phyloP scores from a whole-genome alignment of 2,329 filamentous ascomycete genomes.

The Colletotrichum theobromicola region DNA sequence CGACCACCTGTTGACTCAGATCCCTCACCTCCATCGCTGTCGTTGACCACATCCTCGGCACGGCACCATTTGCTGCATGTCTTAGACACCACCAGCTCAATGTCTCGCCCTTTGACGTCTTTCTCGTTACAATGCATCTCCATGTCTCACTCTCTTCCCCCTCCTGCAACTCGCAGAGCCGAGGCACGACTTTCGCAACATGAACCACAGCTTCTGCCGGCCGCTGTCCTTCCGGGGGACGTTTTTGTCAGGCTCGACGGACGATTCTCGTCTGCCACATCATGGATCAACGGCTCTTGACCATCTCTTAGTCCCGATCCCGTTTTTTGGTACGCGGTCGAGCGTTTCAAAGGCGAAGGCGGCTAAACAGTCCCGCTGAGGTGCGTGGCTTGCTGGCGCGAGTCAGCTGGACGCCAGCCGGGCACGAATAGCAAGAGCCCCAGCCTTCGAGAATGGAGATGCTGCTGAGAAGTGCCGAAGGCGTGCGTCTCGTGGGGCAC shows the following conservation, averaged over 20 bases:
- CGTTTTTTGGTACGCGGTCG: neutral
- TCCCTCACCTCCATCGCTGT: conserved; percentile 3
- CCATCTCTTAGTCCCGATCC: neutral
- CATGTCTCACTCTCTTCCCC: neutral
- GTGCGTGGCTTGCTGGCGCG: neutral
- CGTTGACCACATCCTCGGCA: conserved; percentile 2
- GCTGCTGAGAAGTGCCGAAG: conserved; percentile 1
- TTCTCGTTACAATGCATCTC: neutral
- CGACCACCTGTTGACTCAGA: conserved; percentile 17
- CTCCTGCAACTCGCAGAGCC: neutral
- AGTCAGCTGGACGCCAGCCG: neutral
- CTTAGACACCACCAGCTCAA: conserved; percentile 3
- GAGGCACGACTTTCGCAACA: neutral
- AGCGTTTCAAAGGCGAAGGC: conserved; percentile 7
- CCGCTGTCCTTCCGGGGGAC: neutral
- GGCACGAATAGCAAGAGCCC: neutral
- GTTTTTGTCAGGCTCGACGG: neutral
- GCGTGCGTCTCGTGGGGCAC: neutral
- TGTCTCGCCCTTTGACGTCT: neutral
- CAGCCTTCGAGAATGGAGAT: neutral
- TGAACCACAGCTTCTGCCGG: neutral
- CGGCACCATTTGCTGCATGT: neutral
- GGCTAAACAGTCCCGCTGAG: neutral
- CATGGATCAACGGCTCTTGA: neutral
- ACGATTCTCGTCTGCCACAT: neutral